Conservation (phyloP, 1,284 basidiomycete species). For the Fomitopsis schrenkii region DNA sequence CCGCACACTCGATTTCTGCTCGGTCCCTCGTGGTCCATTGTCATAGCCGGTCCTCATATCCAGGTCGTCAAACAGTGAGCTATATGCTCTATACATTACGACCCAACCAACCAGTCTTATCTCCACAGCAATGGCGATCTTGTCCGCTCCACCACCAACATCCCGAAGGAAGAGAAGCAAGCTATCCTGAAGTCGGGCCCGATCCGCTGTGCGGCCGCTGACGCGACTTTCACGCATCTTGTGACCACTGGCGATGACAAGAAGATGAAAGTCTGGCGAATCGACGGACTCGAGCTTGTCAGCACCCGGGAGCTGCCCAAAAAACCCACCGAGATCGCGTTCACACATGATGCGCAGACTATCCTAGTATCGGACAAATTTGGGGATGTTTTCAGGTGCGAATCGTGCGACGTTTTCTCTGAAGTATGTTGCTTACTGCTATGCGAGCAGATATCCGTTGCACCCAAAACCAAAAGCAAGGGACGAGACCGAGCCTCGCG, state of each 20-base stretch:
- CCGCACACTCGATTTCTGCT: constrained; percentile 48
- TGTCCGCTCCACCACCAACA: constrained; percentile 39
- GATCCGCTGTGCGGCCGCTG: constrained; percentile 58
- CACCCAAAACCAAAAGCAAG: constrained; percentile 14
- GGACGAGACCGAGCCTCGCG: constrained; percentile 1
- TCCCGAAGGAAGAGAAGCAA: constrained; percentile 30
- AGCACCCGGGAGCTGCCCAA: constrained; percentile 74
- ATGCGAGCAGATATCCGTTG: constrained; percentile 44
- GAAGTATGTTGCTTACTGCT: not conserved
- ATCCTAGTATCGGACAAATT: constrained; percentile 83
- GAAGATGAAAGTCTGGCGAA: constrained; percentile 66
- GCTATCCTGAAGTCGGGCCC: constrained; percentile 46
- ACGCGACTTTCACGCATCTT: constrained; percentile 43
- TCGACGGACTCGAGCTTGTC: constrained; percentile 50
- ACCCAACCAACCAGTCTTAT: constrained; percentile 11
- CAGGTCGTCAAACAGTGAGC: constrained; percentile 52
- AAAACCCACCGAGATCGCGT: constrained; percentile 60
- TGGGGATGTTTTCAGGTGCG: constrained; percentile 77
- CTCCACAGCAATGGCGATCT: constrained; percentile 49
- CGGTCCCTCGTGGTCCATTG: constrained; percentile 32
- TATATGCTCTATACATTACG: not conserved
- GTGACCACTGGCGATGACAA: constrained; percentile 80
- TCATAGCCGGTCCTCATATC: constrained; percentile 56
- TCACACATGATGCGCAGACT: constrained; percentile 54
- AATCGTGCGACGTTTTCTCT: not conserved